A percentile compares a stretch with the other conserved stretches of the same genome.
phyloP scores from a whole-genome alignment of 805 yeast species.

The Nakazawaea wyomingensis region DNA sequence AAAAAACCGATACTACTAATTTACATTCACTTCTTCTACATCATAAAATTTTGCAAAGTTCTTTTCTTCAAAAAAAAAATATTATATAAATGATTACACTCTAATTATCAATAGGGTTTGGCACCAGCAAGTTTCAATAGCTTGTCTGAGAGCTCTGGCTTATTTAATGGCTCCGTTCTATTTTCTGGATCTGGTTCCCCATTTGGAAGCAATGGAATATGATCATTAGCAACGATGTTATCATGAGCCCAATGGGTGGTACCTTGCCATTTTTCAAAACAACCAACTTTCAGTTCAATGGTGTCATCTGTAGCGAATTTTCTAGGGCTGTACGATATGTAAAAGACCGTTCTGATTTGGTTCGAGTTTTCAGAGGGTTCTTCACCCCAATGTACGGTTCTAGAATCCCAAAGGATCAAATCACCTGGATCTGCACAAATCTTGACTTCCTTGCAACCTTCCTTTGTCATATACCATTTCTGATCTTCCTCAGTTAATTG shows the following conservation, averaged over 20 bases:
- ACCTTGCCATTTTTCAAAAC: slow-evolving; percentile 22
- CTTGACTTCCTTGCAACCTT: slow-evolving; percentile 24
- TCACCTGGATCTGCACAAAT: slow-evolving; percentile 28
- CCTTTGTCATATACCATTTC: slow-evolving; percentile 20
- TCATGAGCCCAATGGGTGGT: slow-evolving; percentile 30
- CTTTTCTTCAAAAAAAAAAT: too few species aligned
- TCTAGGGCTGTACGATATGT: slow-evolving; percentile 26
- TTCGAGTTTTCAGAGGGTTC: slow-evolving; percentile 21
- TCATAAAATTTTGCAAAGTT: too few species aligned
- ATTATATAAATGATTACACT: too few species aligned
- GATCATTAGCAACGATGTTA: slow-evolving; percentile 17
- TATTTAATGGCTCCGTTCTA: slow-evolving; percentile 19
- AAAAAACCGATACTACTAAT: too few species aligned
- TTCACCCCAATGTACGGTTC: slow-evolving; percentile 27
- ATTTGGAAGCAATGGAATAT: slow-evolving; percentile 13
- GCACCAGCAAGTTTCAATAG: slow-evolving; percentile 24
- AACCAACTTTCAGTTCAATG: slow-evolving; percentile 17
- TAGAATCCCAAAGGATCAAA: slow-evolving; percentile 29
- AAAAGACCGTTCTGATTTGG: slow-evolving; percentile 23
- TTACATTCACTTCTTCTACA: too few species aligned
- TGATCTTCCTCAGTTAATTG: slow-evolving; percentile 17
- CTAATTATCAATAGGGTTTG: slow-evolving; percentile 1
- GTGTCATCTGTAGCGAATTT: slow-evolving; percentile 26
- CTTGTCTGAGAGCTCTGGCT: slow-evolving; percentile 22
- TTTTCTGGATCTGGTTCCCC: slow-evolving; percentile 21